A percentile compares a stretch with the other conserved stretches of the same genome.
phyloP scores from a whole-genome alignment of 345 rosid genomes.

The Pistacia vera region DNA sequence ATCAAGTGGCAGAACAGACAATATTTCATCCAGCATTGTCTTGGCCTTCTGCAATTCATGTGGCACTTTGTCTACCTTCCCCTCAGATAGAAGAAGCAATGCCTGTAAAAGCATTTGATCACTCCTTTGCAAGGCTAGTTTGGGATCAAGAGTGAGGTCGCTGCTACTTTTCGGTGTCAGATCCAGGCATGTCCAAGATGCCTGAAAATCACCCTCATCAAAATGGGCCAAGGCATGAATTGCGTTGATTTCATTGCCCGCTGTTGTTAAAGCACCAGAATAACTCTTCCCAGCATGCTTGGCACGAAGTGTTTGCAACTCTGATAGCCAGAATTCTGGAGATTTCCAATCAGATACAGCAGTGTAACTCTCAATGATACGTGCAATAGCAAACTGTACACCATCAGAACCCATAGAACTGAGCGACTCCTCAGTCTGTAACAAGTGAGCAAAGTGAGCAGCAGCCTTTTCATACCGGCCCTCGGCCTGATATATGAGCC shows the following conservation, averaged over 20 bases:
- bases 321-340: constrained; percentile 76
- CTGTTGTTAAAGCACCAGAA: constrained; percentile 84
- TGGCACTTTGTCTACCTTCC: constrained; percentile 64
- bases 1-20: constrained; percentile 76
- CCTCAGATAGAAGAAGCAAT: constrained; percentile 67
- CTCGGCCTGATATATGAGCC: constrained; percentile 82
- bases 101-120: constrained; percentile 97
- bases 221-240: constrained; percentile 84
- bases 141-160: constrained; percentile 90
- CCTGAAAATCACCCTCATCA: constrained; percentile 81
- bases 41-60: constrained; percentile 71
- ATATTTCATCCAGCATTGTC: constrained; percentile 78
- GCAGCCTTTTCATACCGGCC: constrained; percentile 84
- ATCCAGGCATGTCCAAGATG: constrained; percentile 86
- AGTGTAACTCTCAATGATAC: constrained; percentile 83
- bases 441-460: constrained; percentile 71
- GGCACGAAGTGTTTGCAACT: constrained; percentile 84
- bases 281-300: constrained; percentile 89
- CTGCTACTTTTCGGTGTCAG: constrained; percentile 89
- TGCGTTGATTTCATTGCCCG: constrained; percentile 88
- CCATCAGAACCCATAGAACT: constrained; percentile 83
- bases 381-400: constrained; percentile 79
- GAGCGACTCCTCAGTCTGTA: constrained; percentile 76
- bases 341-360: constrained; percentile 91
- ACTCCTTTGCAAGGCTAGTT: constrained; percentile 84